Base-by-base conservation (phyloP, 768 basidiomycete genomes). In the Sporobolomyces roseus region DNA sequence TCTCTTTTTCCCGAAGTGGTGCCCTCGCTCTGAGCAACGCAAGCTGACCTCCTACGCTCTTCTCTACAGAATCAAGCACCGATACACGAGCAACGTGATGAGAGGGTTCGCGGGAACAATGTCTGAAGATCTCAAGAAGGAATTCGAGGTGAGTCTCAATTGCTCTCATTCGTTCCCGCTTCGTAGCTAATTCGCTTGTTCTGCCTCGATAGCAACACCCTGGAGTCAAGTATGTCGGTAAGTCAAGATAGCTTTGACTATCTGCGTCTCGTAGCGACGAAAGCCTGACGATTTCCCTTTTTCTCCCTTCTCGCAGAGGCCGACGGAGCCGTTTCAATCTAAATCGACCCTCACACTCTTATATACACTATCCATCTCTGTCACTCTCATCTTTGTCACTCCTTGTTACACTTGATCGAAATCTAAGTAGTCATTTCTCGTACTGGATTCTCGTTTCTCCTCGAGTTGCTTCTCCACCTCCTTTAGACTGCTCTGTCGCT, bases 201-300 rank as follows among this genome's bases (percentile, higher is more conserved):
- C 35, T 56, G 10, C 14, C 4, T 54, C 4, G 8, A 19, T 21
- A 30, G 45, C 51, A 60, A 52, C 61, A 65, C 64, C 53, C 52
- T 5, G 61, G 54, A 23, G 67, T 72, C 64, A 72, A 72, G 45
- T 72, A 65, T 33, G 53, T 72, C 32, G 71, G 65, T 64, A 10
- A 45, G 65, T 36, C 35, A 2, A 29, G 30, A n/a, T 36, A 21
- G 29, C 10, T 38, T 63, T 21, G 19, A 1, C 29, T 30, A 10
- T 17, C 38, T 7, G 25, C 9, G 25, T 23, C 32, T 30, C 38
- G 17, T 17, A 41, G 38, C 38, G 38, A 13, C 29, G 27, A 17
- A 59, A 25, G 43, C 32, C 16, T 16, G 7, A n/a, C 23, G 21
- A 13, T 23, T 49, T 23, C 46, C 6, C 32, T 23, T 51, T 52